phyloP scores from a whole-genome alignment of 2,329 filamentous ascomycete genomes.

The Fusarium beomiforme region DNA sequence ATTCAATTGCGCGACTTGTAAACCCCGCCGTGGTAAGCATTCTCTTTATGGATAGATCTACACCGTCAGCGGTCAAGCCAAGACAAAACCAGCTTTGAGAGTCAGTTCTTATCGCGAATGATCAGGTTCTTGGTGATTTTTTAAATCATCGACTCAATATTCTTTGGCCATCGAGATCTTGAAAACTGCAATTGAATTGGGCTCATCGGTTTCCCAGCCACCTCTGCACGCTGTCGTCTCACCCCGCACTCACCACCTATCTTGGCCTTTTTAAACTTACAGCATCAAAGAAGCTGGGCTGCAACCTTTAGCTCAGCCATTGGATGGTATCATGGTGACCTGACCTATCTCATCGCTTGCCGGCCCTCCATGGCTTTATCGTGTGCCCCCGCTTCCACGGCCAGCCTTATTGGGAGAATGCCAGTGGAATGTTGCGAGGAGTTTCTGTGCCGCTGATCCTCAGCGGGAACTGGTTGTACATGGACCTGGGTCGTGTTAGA shows the following conservation, averaged over 20 bases:
- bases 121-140: background rate
- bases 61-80: background rate
- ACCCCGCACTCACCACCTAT: slow-evolving; percentile 23
- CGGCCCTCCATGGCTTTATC: slow-evolving; percentile 33
- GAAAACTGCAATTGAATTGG: background rate
- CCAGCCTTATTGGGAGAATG: slow-evolving; percentile 24
- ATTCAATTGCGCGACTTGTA: background rate
- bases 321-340: slow-evolving; percentile 21
- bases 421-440: slow-evolving; percentile 29
- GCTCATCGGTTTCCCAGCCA: slow-evolving; percentile 21
- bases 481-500: slow-evolving; percentile 23
- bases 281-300: slow-evolving; percentile 28
- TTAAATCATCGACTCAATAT: background rate
- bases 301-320: slow-evolving; percentile 26
- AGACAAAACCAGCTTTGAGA: background rate
- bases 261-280: slow-evolving; percentile 19
- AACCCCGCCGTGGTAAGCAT: background rate
- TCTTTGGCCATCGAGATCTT: slow-evolving; percentile 5
- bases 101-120: background rate
- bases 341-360: slow-evolving; percentile 25
- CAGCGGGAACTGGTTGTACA: slow-evolving; percentile 23
- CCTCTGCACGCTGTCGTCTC: background rate
- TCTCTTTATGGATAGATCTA: slow-evolving; percentile 12
- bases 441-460: slow-evolving; percentile 7
- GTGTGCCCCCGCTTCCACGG: slow-evolving; percentile 26